Base-by-base conservation (phyloP, 2,329 filamentous ascomycete species). In the Neofusicoccum ribis region DNA sequence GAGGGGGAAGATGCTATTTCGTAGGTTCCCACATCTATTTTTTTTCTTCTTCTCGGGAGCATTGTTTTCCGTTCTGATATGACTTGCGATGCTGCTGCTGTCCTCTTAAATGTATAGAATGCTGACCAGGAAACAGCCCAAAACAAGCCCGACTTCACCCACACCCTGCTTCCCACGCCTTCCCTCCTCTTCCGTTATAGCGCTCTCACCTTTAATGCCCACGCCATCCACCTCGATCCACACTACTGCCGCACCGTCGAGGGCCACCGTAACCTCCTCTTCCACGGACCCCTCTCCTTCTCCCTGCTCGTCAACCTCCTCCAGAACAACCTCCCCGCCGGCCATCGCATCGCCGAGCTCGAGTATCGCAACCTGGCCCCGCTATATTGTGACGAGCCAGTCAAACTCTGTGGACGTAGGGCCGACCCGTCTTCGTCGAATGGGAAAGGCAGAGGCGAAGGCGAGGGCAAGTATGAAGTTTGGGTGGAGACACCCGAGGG, bases 241-340 rank as follows among this genome's bases (percentile, higher is more conserved):
- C 73, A 83, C 49, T 96, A 92, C 78, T 88, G 88, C 60, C 84
- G 84, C 44, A 80, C 85, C 12, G 81, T 88, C 12, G 95, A 98
- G 76, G 91, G 91, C 11, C 89, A 96, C 74, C 84, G 84, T 5
- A 86, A 88, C 67, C 81, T 92, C 31, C 84, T 98, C 15, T 91
- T 98, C 64, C 95, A 98, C 72, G 95, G 95, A 0, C 94, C 95
- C 0, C 81, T 99, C 63, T 88, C 87, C 1, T 83, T 96, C 46
- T 89, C 89, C 0, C 81, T 98, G 5, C 88, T 97, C 82, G 82
- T 96, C 41, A 85, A 87, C 15, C 83, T 89, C 4, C 76, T 96
- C 27, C 79, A 83, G 56, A 54, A 52, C 43, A 56, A 62, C 41
- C 64, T 67, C 2, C 44, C 20, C 12, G 17, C 58, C 8, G 66